Conservation (phyloP, 148 eudicot species). For the Camellia lanceoleosa region DNA sequence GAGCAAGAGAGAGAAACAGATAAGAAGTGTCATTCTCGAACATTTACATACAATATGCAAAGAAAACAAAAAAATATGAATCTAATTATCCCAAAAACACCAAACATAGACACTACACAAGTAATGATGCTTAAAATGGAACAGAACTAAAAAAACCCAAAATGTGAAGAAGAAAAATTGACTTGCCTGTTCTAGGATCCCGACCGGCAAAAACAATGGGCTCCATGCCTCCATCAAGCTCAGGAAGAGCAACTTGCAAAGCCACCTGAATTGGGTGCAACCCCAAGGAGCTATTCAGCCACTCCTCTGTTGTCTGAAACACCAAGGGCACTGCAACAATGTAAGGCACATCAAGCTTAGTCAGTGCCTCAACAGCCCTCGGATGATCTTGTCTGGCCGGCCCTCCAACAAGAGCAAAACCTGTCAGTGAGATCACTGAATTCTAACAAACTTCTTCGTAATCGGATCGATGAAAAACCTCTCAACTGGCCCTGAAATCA, state of each 20-base stretch:
- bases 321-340: conserved; percentile 93
- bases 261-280: conserved; percentile 99
- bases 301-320: conserved; percentile 98
- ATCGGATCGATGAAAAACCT: conserved; percentile 76
- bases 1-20: neutral
- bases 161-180: neutral
- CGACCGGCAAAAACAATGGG: conserved; percentile 97
- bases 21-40: no score
- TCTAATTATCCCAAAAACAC: neutral
- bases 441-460: conserved; percentile 83
- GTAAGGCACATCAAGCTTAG: conserved; percentile 96
- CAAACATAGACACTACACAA: neutral
- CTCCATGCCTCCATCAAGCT: conserved; percentile 99
- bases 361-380: conserved; percentile 89
- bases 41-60: neutral
- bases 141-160: neutral
- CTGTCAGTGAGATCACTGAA: conserved; percentile 84
- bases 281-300: conserved; percentile 95
- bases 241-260: conserved; percentile 97
- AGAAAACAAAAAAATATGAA: neutral
- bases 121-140: neutral
- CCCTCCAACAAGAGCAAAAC: conserved; percentile 97
- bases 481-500: conserved; percentile 94
- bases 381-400: conserved; percentile 99
- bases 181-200: conserved; percentile 92